Evolutionary conservation across 2,329 filamentous ascomycete genomes (phyloP).

Genomic region (Magnaporthiopsis rhizophila): DNA sequence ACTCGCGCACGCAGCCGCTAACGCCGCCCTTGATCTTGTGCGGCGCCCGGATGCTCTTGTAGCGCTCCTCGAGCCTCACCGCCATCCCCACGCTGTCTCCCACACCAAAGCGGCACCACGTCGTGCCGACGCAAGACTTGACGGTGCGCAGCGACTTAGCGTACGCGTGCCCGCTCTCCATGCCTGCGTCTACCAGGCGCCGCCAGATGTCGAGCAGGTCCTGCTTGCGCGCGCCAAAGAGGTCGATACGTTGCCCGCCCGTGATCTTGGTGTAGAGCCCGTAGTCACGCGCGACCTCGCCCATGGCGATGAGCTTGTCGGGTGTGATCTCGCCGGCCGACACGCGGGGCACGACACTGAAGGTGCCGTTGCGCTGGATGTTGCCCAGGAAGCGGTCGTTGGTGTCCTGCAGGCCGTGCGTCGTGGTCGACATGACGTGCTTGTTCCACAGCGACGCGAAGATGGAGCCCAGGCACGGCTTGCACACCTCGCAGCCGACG

Average conservation of each 20-base stretch:
- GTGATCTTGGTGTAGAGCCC: conserved; percentile 87
- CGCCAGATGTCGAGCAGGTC: conserved; percentile 79
- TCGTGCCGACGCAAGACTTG: conserved; percentile 85
- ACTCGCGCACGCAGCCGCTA: conserved; percentile 85
- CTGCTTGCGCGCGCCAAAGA: conserved; percentile 87
- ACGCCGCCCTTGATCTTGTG: conserved; percentile 92
- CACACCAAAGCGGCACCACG: conserved; percentile 85
- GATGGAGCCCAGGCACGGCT: conserved; percentile 74
- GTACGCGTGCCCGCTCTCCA: conserved; percentile 88
- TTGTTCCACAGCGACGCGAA: conserved; percentile 76
- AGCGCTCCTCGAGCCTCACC: conserved; percentile 77
- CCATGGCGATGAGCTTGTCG: conserved; percentile 76
- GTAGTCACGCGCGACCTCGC: conserved; percentile 76
- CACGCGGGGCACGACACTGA: conserved; percentile 78
- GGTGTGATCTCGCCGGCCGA: conserved; percentile 82
- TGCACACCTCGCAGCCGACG: conserved; percentile 81
- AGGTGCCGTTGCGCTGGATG: conserved; percentile 86
- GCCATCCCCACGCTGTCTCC: conserved; percentile 90
- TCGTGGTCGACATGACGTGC: conserved; percentile 65
- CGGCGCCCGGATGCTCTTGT: conserved; percentile 82
- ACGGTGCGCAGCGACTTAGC: conserved; percentile 83
- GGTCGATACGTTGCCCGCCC: conserved; percentile 82
- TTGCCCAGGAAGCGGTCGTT: conserved; percentile 86
- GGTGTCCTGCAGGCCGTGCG: conserved; percentile 76
- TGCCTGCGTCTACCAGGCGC: conserved; percentile 69